phyloP scores from a whole-genome alignment of 176 grass and related monocot genomes.

The Canna indica region DNA sequence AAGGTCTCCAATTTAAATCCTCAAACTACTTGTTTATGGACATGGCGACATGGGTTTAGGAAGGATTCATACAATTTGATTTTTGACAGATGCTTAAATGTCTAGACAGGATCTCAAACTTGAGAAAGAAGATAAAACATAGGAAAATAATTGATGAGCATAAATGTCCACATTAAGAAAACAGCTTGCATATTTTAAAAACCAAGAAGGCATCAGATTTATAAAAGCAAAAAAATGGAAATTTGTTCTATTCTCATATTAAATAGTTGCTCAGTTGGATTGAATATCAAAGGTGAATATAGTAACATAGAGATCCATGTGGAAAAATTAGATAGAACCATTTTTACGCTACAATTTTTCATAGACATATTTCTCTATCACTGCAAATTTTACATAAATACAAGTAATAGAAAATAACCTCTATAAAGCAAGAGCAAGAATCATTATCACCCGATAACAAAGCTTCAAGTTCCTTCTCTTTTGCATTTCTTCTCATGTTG shows the following conservation, averaged over 20 bases:
- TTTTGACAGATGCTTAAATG: too few species aligned
- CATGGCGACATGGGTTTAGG: too few species aligned
- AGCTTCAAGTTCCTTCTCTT: constrained; percentile 92
- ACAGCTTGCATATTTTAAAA: too few species aligned
- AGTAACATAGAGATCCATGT: background rate
- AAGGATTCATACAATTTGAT: too few species aligned
- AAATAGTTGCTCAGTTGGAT: background rate
- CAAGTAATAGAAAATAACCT: constrained; percentile 33
- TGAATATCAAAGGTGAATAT: background rate
- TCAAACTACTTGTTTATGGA: too few species aligned
- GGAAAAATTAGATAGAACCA: background rate
- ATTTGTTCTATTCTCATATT: too few species aligned
- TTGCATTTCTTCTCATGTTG: constrained; percentile 75
- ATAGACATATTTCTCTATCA: background rate
- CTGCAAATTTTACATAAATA: constrained; percentile 5
- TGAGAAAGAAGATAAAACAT: too few species aligned
- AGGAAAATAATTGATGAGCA: too few species aligned
- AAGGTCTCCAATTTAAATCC: background rate
- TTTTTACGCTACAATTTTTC: background rate
- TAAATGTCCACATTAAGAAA: too few species aligned
- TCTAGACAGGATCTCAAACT: too few species aligned
- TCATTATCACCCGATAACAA: constrained; percentile 75
- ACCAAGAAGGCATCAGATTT: too few species aligned
- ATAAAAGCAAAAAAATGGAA: too few species aligned
- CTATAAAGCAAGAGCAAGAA: constrained; percentile 91